Evolutionary conservation across 352 stramenopile species (phyloP), one percentile per base, ranked within the genome.

Genomic region (Phytophthora agathidicida): DNA sequence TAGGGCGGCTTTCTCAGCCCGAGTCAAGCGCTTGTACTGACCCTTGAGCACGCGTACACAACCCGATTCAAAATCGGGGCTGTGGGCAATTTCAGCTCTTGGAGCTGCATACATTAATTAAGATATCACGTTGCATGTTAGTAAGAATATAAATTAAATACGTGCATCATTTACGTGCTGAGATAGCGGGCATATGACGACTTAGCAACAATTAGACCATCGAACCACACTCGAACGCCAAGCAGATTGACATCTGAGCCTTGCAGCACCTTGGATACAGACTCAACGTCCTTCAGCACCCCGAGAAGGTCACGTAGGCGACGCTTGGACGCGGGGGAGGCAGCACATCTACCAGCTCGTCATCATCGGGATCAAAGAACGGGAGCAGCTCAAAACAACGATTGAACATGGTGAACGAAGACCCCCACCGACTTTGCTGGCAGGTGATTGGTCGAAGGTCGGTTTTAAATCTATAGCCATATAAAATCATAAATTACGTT

Each of bases 11-110:
- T 50, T 50, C 38, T 50, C 39, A 2, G 33, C 28, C 31, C 20
- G 31, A 20, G 19, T 59, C 0, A 38, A 10, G 7, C 48, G 35
- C 27, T n/a, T 48, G 8, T 36, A 26, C 3, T 48, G 39, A 10
- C 17, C 26, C 1, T 19, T 36, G 4, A 57, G 6, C 10, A 57
- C 48, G 17, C 37, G 26, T 23, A 33, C 35, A n/a, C 30, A 60
- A 16, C 39, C 38, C n/a, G 27, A 50, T 39, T 44, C 38, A 16
- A 50, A 43, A 30, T 60, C 38, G 0, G 39, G 20, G 39, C 38
- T 50, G 28, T 50, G 50, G 8, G 50, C 38, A 14, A 60, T 60
- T 5, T 60, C 50, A 26, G 50, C 30, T 44, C 39, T 19, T 20
- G 38, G 37, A 2, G 7, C 38, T 58, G 20, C 6, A 33, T 28